Base-by-base conservation (phyloP, 1,139 yeast species). In the Hemisphaericaspora subhashii region DNA sequence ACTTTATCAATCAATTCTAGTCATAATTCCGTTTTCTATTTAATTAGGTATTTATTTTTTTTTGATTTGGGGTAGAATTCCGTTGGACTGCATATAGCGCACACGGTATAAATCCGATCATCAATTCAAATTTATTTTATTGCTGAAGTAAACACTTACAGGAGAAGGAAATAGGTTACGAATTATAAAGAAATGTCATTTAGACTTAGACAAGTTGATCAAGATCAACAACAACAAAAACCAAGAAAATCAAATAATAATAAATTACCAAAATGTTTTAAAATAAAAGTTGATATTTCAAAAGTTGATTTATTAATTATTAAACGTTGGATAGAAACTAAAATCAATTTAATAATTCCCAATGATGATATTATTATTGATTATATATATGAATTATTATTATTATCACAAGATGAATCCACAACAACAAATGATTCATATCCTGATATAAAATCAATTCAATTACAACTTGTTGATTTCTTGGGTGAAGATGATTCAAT, bases 311-410 rank as follows among this genome's bases (percentile, higher is more conserved):
- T 61, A 39, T 41, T 44, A 1, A 58, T 67, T 17, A 54, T 73
- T 2, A 57, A 61, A 37, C 46, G 48, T 17, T 74, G 78, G 75
- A 62, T 72, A 12, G 47, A 44, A 2, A 48, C 50, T 5, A 50
- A 52, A 34, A 42, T 74, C 26, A 51, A 56, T 14, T 54, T 61
- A 33, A 54, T 63, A 16, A 48, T 72, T 13, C 75, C 75, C 1
- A 77, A 72, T 36, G 79, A 74, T 44, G 80, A 74, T 24, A 68
- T 74, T 7, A 64, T 72, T 3, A 55, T 60, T 6, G 77, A 70
- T 29, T 73, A 69, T 43, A 50, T 68, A 3, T 57, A 52, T 47
- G 78, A 67, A 54, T 50, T 66, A 35, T 47, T 66, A 25, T 43
- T 47, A 10, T 54, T 53, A 3, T 12, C 27, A 5, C n/a, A 13